A percentile compares a stretch with the other conserved stretches of the same genome.
These are phyloP conservation scores for Strobilomyces dryophilus DNA, from an alignment of 768 basidiomycete species.

Conservation along the genomic window DNA sequence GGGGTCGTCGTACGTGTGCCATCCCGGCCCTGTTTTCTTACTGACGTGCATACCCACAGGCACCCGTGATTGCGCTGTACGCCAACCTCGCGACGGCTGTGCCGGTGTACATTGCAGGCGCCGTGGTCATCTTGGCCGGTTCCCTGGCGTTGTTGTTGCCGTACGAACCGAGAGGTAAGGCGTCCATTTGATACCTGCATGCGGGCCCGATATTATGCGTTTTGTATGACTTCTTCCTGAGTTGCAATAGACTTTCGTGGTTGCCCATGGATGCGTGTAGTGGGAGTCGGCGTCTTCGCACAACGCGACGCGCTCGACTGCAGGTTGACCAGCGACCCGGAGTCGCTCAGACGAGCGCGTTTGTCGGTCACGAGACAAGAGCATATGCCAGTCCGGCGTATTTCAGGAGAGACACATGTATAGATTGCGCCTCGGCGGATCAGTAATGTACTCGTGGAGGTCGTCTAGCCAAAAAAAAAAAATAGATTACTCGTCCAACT, in stretches of 20 bases:
- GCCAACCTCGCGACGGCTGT: constrained; percentile 59
- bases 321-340: too few species aligned
- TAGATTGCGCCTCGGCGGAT: not conserved
- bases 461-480: not conserved
- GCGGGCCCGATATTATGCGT: too few species aligned
- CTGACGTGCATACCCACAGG: constrained; percentile 33
- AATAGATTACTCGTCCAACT: constrained; percentile 41
- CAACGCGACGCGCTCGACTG: too few species aligned
- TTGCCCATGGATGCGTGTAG: too few species aligned
- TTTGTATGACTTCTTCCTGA: too few species aligned
- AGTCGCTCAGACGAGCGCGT: too few species aligned
- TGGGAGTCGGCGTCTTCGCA: too few species aligned
- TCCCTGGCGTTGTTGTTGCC: constrained; percentile 59
- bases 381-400: too few species aligned
- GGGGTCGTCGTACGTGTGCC: constrained; percentile 52
- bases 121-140: constrained; percentile 57
- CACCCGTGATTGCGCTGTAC: constrained; percentile 68
- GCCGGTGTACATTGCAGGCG: constrained; percentile 71
- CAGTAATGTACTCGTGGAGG: not conserved
- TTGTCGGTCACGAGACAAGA: too few species aligned
- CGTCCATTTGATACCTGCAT: constrained; percentile 45
- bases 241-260: too few species aligned
- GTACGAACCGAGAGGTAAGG: constrained; percentile 70
- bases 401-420: too few species aligned
- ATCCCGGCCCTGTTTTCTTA: not conserved